Evolutionary conservation across 2,329 filamentous ascomycete species (phyloP).

Genomic region (Coniochaeta sp.): DNA sequence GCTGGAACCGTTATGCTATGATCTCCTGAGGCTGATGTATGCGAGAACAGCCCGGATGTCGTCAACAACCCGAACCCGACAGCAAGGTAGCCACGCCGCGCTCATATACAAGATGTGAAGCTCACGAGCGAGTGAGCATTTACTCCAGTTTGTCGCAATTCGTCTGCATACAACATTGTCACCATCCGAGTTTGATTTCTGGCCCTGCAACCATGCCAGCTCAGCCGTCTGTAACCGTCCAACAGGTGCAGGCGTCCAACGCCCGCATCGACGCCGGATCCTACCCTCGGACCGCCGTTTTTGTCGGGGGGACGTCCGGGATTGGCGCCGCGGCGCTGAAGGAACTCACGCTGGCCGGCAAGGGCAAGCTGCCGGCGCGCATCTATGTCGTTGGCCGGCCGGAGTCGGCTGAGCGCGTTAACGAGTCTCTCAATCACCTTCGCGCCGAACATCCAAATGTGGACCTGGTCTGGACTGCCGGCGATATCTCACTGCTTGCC

Average conservation of each 20-base stretch:
- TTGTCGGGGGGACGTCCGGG: slow-evolving; percentile 37
- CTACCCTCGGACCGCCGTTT: slow-evolving; percentile 29
- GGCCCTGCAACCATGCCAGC: neutral
- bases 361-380: slow-evolving; percentile 14
- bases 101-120: too few species aligned
- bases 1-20: too few species aligned
- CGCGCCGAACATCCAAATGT: slow-evolving; percentile 27
- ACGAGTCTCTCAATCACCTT: slow-evolving; percentile 27
- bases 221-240: neutral
- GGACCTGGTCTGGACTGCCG: slow-evolving; percentile 32
- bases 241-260: slow-evolving; percentile 28
- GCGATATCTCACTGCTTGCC: slow-evolving; percentile 34
- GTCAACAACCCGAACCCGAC: too few species aligned
- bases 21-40: too few species aligned
- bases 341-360: slow-evolving; percentile 25
- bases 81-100: too few species aligned
- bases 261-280: slow-evolving; percentile 27
- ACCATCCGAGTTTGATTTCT: too few species aligned
- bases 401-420: slow-evolving; percentile 20
- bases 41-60: too few species aligned
- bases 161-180: too few species aligned
- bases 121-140: too few species aligned
- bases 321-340: slow-evolving; percentile 32
- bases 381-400: slow-evolving; percentile 36
- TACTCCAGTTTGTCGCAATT: too few species aligned